A percentile compares a stretch with the other conserved stretches of the same genome.
phyloP scores from a whole-genome alignment of 441 rosid species.

The Croton laevigatus region DNA sequence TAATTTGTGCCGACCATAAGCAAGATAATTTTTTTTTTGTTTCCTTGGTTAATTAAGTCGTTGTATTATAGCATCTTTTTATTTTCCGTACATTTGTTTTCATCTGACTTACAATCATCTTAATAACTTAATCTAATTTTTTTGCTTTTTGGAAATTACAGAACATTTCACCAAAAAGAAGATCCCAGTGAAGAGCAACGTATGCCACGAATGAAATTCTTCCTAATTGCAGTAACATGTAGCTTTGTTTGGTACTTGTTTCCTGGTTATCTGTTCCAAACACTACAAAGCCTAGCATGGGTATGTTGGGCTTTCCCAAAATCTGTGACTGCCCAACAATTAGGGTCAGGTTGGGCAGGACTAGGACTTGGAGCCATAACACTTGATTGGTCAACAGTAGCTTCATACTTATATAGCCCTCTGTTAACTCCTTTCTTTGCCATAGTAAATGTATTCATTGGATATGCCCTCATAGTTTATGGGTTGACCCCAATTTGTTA shows the following conservation, averaged over 20 bases:
- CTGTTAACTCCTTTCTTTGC: conserved; percentile 33
- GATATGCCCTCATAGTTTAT: conserved; percentile 26
- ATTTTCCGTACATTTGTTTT: too few species aligned
- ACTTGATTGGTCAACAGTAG: conserved; percentile 29
- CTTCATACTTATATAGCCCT: conserved; percentile 29
- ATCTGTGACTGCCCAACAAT: conserved; percentile 25
- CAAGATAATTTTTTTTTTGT: too few species aligned
- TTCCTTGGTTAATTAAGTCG: too few species aligned
- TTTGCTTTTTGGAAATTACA: conserved; percentile 10
- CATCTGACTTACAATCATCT: too few species aligned
- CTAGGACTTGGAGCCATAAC: conserved; percentile 23
- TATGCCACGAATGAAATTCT: conserved; percentile 26
- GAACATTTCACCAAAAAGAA: conserved; percentile 37
- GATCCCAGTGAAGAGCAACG: conserved; percentile 18
- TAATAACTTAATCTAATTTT: not conserved
- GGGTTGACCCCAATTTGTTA: conserved; percentile 24
- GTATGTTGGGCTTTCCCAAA: conserved; percentile 27
- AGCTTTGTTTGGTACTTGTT: conserved; percentile 30
- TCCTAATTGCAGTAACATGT: conserved; percentile 22
- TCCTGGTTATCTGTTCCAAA: conserved; percentile 23
- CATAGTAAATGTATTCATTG: conserved; percentile 29
- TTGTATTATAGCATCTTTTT: too few species aligned
- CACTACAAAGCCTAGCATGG: conserved; percentile 25
- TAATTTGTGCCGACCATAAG: too few species aligned
- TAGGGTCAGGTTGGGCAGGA: conserved; percentile 27